Evolutionary conservation across 306 rosid species (phyloP).

Genomic region (Betula pendula): DNA sequence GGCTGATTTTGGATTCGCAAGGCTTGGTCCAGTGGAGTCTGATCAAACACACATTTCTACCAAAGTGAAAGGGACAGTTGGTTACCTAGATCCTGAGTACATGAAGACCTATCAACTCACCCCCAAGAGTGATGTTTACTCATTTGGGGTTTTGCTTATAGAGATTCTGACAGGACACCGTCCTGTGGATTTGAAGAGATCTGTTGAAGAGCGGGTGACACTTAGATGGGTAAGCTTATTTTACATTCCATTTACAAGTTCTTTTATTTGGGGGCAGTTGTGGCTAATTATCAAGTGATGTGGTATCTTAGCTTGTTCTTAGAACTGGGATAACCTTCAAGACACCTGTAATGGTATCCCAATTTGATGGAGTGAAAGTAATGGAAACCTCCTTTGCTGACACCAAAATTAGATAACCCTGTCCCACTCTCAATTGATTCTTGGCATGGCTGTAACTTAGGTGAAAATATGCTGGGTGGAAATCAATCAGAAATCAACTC

Average conservation of each 20-base stretch:
- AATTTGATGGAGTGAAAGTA: neutral
- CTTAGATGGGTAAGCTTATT: slow-evolving; percentile 79
- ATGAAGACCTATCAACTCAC: slow-evolving; percentile 97
- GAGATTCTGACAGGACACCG: slow-evolving; percentile 90
- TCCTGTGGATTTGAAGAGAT: slow-evolving; percentile 79
- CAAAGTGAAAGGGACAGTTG: slow-evolving; percentile 99
- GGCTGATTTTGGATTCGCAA: slow-evolving; percentile 98
- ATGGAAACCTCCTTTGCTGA: neutral
- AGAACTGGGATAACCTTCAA: neutral
- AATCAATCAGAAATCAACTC: neutral
- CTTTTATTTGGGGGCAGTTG: neutral
- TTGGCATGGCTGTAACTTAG: neutral
- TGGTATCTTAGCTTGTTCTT: neutral
- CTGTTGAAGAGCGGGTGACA: slow-evolving; percentile 75
- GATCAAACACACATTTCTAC: slow-evolving; percentile 91
- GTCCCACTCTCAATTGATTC: neutral
- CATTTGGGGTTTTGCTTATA: slow-evolving; percentile 84
- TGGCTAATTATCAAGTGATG: neutral
- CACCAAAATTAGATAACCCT: neutral
- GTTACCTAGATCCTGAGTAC: slow-evolving; percentile 96
- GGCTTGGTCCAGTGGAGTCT: slow-evolving; percentile 69
- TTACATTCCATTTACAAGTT: slow-evolving; percentile 18
- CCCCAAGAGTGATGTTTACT: slow-evolving; percentile 91
- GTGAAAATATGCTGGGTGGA: neutral
- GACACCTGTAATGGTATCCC: neutral